phyloP scores from a whole-genome alignment of 2,329 filamentous ascomycete genomes.

The Apiospora phragmitis region DNA sequence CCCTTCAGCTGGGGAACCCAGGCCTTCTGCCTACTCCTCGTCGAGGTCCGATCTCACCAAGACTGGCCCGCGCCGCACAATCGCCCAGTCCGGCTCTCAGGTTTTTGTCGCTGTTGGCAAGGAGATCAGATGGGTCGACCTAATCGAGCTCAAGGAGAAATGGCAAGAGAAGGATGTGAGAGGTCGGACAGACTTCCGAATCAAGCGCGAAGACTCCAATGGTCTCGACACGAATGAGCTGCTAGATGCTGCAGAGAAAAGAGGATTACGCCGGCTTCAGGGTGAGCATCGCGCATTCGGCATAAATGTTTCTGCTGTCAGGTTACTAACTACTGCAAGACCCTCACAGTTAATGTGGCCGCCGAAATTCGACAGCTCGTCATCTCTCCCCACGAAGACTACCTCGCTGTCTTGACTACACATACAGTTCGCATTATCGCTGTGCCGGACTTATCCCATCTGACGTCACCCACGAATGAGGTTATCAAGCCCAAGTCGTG shows the following conservation, averaged over 20 bases:
- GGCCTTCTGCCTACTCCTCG: constrained; percentile 35
- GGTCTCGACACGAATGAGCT: constrained; percentile 35
- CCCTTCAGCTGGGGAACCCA: constrained; percentile 41
- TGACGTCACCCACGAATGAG: constrained; percentile 66
- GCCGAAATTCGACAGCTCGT: constrained; percentile 83
- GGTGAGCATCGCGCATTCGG: constrained; percentile 35
- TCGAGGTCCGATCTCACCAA: constrained; percentile 42
- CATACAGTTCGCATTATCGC: constrained; percentile 87
- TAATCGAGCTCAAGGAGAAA: constrained; percentile 73
- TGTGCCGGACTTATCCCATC: constrained; percentile 78
- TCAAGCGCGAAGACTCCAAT: constrained; percentile 51
- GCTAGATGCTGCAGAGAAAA: constrained; percentile 27
- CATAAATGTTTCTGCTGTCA: constrained; percentile 1
- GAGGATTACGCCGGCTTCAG: constrained; percentile 42
- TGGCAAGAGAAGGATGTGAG: constrained; percentile 43
- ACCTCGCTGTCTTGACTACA: constrained; percentile 80
- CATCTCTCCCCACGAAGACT: constrained; percentile 79
- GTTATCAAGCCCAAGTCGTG: constrained; percentile 82
- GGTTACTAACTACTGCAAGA: constrained; percentile 43
- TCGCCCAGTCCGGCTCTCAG: constrained; percentile 82
- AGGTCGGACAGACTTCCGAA: constrained; percentile 35
- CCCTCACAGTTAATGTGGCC: constrained; percentile 74
- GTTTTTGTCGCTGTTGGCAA: constrained; percentile 86
- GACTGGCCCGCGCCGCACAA: constrained; percentile 59
- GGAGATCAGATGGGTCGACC: constrained; percentile 88